Evolutionary conservation across 139 green algal genomes (phyloP).

Genomic region (Nannochloris sp.): DNA sequence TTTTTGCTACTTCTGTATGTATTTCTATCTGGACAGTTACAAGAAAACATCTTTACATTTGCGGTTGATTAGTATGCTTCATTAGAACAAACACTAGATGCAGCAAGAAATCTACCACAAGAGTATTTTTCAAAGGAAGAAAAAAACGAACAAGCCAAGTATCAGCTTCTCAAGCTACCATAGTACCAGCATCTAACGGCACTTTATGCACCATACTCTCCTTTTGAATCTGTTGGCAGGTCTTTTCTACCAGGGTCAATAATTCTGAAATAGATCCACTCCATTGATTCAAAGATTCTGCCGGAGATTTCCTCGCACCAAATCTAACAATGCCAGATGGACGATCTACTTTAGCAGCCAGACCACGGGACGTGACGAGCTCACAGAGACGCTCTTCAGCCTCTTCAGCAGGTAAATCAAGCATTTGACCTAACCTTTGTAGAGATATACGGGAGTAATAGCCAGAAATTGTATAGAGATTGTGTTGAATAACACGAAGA

Average conservation of each 20-base stretch:
- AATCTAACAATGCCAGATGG: slow-evolving; percentile 83
- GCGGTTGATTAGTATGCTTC: no score
- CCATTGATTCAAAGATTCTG: slow-evolving; percentile 77
- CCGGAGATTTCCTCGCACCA: slow-evolving; percentile 27
- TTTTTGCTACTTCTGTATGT: no score
- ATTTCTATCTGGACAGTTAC: no score
- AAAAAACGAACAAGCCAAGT: no score
- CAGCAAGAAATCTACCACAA: no score
- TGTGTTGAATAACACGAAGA: slow-evolving; percentile 87
- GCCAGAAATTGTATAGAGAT: slow-evolving; percentile 81
- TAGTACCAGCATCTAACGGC: slow-evolving; percentile 23
- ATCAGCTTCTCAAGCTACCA: not conserved
- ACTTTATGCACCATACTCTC: slow-evolving; percentile 88
- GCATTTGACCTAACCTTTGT: slow-evolving; percentile 70
- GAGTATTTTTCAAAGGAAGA: no score
- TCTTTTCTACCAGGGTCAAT: slow-evolving; percentile 84
- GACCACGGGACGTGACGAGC: slow-evolving; percentile 74
- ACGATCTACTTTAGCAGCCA: slow-evolving; percentile 88
- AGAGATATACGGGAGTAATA: slow-evolving; percentile 81
- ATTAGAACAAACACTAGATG: no score
- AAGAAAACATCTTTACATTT: no score
- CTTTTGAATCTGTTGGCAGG: slow-evolving; percentile 87
- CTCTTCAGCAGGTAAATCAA: slow-evolving; percentile 70
- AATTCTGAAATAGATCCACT: slow-evolving; percentile 69
- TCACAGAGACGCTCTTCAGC: slow-evolving; percentile 86